Evolutionary conservation across 768 basidiomycete species (phyloP), one percentile per base, ranked within the genome.

Genomic region (Cyathus striatus): DNA sequence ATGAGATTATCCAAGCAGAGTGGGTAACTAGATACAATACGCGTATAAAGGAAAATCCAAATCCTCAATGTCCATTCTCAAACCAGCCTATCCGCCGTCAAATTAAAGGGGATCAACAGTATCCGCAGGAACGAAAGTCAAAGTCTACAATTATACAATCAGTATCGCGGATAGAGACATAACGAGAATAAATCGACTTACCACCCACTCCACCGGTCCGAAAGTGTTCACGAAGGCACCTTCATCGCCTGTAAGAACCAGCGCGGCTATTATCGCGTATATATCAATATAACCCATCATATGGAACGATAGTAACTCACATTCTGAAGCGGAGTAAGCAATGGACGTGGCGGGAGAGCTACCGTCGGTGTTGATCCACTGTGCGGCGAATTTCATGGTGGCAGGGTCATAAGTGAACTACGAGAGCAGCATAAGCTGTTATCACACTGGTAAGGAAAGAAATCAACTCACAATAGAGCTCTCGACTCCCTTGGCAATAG

Each of bases 351-450:
- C 24, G 23, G 48, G 48, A 24, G 7, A n/a, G 23, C 40, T 43
- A 5, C 37, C 36, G 33, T 49, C 48, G 13, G 22, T 38, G 24
- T 49, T 49, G 30, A 49, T 34, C 48, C 48, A 49, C 24, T 43
- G 48, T 14, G 41, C 25, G 12, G 41, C n/a, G 23, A 49, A 26
- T 20, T 7, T 27, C 17, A 36, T 40, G 20, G 41, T 39, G 3
- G 27, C 22, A 3, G 14, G 22, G 38, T 49, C 45, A 26, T 33
- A 42, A 2, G 40, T 39, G 36, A 41, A 49, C 48, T 49, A n/a
- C 9, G 9, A 30, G 27, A 9, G 27, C 27, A 30, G n/a, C 27
- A 30, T 9, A n/a, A 9, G 9, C 27, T 9, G 27, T n/a, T 9
- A 30, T 9, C 27, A n/a, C n/a, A 9, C 9, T 9, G 9, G n/a